Evolutionary conservation across 1,284 basidiomycete species (phyloP), one percentile per base, ranked within the genome.

Genomic region (Ustilago hordei): DNA sequence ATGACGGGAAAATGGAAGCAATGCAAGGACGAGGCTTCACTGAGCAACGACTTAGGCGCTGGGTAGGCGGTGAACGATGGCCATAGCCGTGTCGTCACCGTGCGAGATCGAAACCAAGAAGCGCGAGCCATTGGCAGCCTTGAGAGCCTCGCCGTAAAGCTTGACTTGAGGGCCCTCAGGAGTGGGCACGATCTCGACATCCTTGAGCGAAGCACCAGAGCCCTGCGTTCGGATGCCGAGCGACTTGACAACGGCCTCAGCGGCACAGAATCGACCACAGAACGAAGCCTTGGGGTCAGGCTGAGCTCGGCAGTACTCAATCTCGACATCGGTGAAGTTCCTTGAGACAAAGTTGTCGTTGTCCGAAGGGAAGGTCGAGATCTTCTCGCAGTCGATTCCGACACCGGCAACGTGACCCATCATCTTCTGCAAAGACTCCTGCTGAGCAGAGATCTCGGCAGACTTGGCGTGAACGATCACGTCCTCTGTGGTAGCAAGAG

Each of bases 231-330:
- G 88, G 47, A 95, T 92, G 38, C 93, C 93, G 15, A 99, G 90
- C n/a, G 95, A 93, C 89, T 99, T 99, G 91, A 99, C 98, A 60
- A 95, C 93, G 12, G 95, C 96, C 87, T 99, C 97, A 87, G 98
- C 99, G 56, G 95, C 95, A 55, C 91, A 93, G 95, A 97, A 99
- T 76, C 95, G 93, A 59, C 93, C 95, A 43, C 95, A 95, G 86
- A 97, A 95, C 9, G 95, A 98, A 4, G 96, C 93, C 1, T 90
- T 87, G 19, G 93, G 91, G 69, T 94, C 93, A 0, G 97, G 92
- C 83, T 98, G 95, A n/a, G 90, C 83, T 60, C 88, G 89, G 88
- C 96, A 98, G 89, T 98, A 98, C 15, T 89, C 88, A 80, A 92
- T 90, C 88, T 99, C 96, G 32, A 90, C 91, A 13, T 91, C 90